Conservation (phyloP, 495 filamentous ascomycete species). For the Podospora pseudoanserina region DNA sequence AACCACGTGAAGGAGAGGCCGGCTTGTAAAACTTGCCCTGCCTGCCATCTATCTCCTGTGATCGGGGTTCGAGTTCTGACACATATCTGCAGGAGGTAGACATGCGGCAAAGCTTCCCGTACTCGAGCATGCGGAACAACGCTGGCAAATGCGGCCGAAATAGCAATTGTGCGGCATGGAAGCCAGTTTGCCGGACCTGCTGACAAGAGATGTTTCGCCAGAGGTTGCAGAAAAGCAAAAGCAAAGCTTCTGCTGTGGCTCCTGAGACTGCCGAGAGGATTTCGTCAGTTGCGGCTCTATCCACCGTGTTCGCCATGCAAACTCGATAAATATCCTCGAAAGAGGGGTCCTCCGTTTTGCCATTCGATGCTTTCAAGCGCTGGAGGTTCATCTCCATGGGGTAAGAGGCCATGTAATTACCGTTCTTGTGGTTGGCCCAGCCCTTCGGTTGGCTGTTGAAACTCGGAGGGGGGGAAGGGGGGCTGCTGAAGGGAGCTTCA, state of each 20-base stretch:
- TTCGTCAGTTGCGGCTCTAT: slow-evolving; percentile 6
- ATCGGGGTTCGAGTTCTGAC: not conserved
- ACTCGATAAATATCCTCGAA: not conserved
- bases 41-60: not conserved
- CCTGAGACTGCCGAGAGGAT: not conserved
- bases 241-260: not conserved
- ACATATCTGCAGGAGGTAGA: not conserved
- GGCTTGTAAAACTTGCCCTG: no score
- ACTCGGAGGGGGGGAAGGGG: not conserved
- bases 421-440: slow-evolving; percentile 1
- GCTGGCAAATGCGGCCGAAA: slow-evolving; percentile 9
- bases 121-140: not conserved
- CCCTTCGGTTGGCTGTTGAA: slow-evolving; percentile 3
- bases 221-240: slow-evolving; percentile 1
- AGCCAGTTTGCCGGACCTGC: slow-evolving; percentile 3
- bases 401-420: not conserved
- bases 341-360: not conserved
- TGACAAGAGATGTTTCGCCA: not conserved
- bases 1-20: no score
- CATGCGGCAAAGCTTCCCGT: slow-evolving; percentile 6
- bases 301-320: not conserved
- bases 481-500: not conserved
- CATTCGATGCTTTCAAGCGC: not conserved
- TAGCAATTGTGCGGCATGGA: not conserved
- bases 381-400: not conserved